These are phyloP conservation scores for Melampsora occidentalis DNA, from an alignment of 1,284 basidiomycete genomes.

Conservation along the genomic window DNA sequence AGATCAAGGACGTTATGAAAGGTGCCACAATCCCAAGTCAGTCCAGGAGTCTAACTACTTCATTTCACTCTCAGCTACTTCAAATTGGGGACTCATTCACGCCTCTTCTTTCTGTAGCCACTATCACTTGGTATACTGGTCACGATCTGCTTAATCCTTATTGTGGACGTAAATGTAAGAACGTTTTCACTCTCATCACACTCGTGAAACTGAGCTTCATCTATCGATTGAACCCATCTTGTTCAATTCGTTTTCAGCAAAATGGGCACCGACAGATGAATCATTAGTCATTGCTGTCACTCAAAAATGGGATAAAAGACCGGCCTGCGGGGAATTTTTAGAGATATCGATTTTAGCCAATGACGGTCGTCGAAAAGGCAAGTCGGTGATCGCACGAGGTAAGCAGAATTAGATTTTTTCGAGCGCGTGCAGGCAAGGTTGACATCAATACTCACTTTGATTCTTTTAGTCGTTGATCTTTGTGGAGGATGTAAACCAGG, in stretches of 20 bases:
- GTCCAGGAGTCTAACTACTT: neutral
- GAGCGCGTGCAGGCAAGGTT: neutral
- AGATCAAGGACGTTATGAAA: conserved; percentile 28
- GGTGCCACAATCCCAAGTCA: conserved; percentile 38
- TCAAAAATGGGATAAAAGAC: conserved; percentile 45
- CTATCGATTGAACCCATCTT: neutral
- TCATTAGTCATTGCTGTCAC: conserved; percentile 49
- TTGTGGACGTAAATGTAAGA: conserved; percentile 46
- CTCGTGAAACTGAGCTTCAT: neutral
- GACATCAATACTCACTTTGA: conserved; percentile 16
- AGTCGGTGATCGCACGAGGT: conserved; percentile 46
- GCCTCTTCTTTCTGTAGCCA: conserved; percentile 14
- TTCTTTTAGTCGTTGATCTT: conserved; percentile 45
- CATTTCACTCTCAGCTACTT: neutral
- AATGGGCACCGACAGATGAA: conserved; percentile 49
- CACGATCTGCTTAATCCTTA: conserved; percentile 48
- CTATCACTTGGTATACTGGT: conserved; percentile 49
- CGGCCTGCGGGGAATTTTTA: conserved; percentile 38
- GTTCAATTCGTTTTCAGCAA: conserved; percentile 11
- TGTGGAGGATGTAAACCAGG: conserved; percentile 49
- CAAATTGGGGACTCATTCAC: neutral
- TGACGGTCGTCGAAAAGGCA: conserved; percentile 30
- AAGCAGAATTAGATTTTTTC: conserved; percentile 2
- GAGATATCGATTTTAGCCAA: conserved; percentile 7
- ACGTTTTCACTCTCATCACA: neutral